phyloP scores from a whole-genome alignment of 192 early-diverging fungal species.

The Allomyces macrogynus region DNA sequence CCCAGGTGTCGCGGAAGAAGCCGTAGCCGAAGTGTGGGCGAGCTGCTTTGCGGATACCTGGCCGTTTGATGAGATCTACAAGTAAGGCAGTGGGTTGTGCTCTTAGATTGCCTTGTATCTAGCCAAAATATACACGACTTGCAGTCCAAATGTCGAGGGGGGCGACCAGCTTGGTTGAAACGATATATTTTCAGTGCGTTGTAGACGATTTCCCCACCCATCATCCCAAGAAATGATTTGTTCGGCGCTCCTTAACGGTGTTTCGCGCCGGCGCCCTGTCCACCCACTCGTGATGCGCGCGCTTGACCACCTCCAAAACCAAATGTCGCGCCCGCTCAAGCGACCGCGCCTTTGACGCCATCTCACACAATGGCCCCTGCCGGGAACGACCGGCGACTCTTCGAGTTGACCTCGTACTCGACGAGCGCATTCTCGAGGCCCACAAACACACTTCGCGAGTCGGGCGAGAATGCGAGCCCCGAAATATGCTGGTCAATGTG shows the following conservation, averaged over 20 bases:
- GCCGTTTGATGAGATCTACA: conserved; percentile 89
- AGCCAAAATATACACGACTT: too few species aligned
- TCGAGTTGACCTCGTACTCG: conserved; percentile 64
- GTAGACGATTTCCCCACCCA: too few species aligned
- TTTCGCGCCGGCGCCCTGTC: too few species aligned
- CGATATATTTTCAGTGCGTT: too few species aligned
- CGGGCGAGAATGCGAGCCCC: conserved; percentile 63
- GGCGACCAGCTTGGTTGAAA: too few species aligned
- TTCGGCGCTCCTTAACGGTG: too few species aligned
- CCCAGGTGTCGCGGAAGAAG: conserved; percentile 58
- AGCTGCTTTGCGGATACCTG: conserved; percentile 85
- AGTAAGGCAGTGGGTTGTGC: conserved; percentile 1
- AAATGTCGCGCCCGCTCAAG: too few species aligned
- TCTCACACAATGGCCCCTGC: conserved; percentile 50
- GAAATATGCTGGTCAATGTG: conserved; percentile 58
- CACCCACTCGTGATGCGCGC: too few species aligned
- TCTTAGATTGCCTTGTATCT: too few species aligned
- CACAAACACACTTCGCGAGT: conserved; percentile 68
- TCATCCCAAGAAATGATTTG: too few species aligned
- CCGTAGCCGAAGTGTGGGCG: conserved; percentile 68
- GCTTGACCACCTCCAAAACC: too few species aligned
- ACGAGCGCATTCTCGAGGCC: conserved; percentile 65
- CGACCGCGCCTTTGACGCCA: not conserved
- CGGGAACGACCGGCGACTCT: conserved; percentile 57
- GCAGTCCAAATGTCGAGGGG: too few species aligned